These are phyloP conservation scores for Moricandia arvensis DNA, from an alignment of 345 rosid genomes.

Conservation along the genomic window DNA sequence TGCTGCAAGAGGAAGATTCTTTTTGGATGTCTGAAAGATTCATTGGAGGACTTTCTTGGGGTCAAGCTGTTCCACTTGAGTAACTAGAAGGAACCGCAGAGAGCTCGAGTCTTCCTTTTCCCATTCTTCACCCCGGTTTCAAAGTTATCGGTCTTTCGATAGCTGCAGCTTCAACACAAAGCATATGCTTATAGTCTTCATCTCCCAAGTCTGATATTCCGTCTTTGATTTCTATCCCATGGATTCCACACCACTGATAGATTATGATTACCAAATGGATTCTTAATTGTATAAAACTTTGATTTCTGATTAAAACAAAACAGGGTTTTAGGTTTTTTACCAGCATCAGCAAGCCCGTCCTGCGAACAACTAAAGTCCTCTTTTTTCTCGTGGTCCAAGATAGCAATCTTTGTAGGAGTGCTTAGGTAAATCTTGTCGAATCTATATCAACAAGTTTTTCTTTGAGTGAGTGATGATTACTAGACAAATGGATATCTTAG, in stretches of 20 bases:
- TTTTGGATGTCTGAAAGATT: no score
- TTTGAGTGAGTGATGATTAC: background rate
- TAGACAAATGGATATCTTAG: background rate
- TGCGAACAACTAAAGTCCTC: constrained; percentile 87
- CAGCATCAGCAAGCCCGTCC: no score
- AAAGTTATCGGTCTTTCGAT: constrained; percentile 74
- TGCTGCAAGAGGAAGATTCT: background rate
- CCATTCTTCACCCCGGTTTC: constrained; percentile 96
- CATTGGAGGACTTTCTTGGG: no score
- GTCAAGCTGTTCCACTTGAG: constrained; percentile 3
- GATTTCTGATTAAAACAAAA: background rate
- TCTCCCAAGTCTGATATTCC: constrained; percentile 84
- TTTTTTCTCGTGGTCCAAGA: constrained; percentile 92
- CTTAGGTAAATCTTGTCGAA: constrained; percentile 80
- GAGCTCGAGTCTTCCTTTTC: constrained; percentile 84
- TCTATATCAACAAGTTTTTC: constrained; percentile 31
- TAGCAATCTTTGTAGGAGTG: constrained; percentile 91
- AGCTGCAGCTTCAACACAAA: constrained; percentile 89
- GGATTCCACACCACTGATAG: constrained; percentile 93
- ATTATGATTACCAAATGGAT: constrained; percentile 7
- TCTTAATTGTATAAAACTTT: background rate
- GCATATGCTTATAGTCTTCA: constrained; percentile 92
- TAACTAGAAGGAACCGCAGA: constrained; percentile 92
- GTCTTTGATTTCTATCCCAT: constrained; percentile 90
- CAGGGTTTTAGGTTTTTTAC: no score